These are phyloP conservation scores for Wallacemonas sp. DNA, from an alignment of 208 protist species.

Conservation along the genomic window DNA sequence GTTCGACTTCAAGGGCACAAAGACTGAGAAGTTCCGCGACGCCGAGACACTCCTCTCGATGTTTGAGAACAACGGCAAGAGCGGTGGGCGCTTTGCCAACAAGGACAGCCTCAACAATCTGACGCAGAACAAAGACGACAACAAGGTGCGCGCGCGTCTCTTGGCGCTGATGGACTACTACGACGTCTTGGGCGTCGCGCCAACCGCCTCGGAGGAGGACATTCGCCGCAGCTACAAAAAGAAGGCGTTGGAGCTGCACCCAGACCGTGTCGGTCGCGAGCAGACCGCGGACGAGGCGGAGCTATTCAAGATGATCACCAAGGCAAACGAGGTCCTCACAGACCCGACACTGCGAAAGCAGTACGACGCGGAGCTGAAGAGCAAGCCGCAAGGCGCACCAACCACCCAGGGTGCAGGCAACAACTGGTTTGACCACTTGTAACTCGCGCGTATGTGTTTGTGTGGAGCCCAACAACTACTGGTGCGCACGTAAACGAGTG, in stretches of 20 bases:
- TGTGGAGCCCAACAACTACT: too few species aligned
- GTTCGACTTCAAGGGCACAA: slow-evolving; percentile 61
- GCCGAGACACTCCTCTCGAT: slow-evolving; percentile 63
- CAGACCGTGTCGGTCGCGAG: slow-evolving; percentile 61
- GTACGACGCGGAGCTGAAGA: slow-evolving; percentile 62
- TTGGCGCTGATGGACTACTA: slow-evolving; percentile 91
- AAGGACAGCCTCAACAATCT: slow-evolving; percentile 47
- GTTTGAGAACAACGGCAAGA: slow-evolving; percentile 66
- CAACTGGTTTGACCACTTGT: slow-evolving; percentile 56
- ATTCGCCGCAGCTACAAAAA: slow-evolving; percentile 81
- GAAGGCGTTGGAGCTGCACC: slow-evolving; percentile 88
- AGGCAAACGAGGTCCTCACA: slow-evolving; percentile 81
- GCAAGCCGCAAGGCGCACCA: not conserved
- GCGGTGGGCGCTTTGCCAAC: slow-evolving; percentile 10
- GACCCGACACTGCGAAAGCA: slow-evolving; percentile 53
- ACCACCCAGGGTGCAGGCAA: slow-evolving; percentile 1
- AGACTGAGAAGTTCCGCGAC: slow-evolving; percentile 47
- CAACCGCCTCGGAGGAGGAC: slow-evolving; percentile 60
- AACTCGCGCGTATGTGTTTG: too few species aligned
- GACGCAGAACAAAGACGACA: slow-evolving; percentile 72
- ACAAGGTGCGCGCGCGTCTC: slow-evolving; percentile 72
- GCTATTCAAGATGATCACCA: slow-evolving; percentile 90
- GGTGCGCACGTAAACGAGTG: too few species aligned
- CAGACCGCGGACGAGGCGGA: slow-evolving; percentile 84
- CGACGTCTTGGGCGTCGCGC: slow-evolving; percentile 83